Percentiles rank a stretch among this genome's conserved stretches.
Evolutionary conservation across 2,329 filamentous ascomycete genomes (phyloP).

Genomic region (Penicillium italicum): DNA sequence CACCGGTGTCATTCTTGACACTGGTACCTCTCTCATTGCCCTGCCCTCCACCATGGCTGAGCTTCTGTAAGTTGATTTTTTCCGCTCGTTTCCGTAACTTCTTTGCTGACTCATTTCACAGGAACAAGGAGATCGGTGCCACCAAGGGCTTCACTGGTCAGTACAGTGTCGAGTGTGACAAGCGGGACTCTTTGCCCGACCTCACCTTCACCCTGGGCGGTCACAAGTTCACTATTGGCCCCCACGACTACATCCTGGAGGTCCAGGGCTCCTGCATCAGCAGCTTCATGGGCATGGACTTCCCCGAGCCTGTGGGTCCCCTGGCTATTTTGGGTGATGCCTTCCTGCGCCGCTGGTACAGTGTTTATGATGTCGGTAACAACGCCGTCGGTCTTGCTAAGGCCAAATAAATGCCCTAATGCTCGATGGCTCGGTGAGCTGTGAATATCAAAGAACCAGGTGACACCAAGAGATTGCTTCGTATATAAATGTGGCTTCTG

Average conservation of each 20-base stretch:
- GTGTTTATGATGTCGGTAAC: constrained; percentile 91
- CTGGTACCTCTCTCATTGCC: constrained; percentile 94
- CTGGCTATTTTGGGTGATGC: constrained; percentile 80
- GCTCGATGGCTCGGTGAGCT: constrained; percentile 3
- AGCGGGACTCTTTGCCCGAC: constrained; percentile 79
- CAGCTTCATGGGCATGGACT: constrained; percentile 95
- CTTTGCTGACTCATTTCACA: constrained; percentile 25
- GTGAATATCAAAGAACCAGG: constrained; percentile 12
- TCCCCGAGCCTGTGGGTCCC: constrained; percentile 79
- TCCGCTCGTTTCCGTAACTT: not conserved
- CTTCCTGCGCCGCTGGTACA: constrained; percentile 66
- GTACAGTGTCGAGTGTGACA: constrained; percentile 87
- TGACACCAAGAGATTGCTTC: constrained; percentile 12
- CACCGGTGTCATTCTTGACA: constrained; percentile 96
- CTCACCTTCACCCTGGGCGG: constrained; percentile 86
- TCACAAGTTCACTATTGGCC: constrained; percentile 84
- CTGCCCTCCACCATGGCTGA: constrained; percentile 88
- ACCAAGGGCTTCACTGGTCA: constrained; percentile 98
- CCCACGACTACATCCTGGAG: constrained; percentile 94
- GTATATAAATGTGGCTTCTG: constrained; percentile 19
- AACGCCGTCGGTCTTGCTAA: constrained; percentile 83
- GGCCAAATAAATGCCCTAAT: constrained; percentile 59
- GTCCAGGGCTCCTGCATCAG: constrained; percentile 95
- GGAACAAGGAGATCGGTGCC: constrained; percentile 92
- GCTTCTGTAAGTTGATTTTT: constrained; percentile 60